A percentile compares a stretch with the other conserved stretches of the same genome.
Conservation (phyloP, 2,329 filamentous ascomycete genomes). For the Fusarium humuli region DNA sequence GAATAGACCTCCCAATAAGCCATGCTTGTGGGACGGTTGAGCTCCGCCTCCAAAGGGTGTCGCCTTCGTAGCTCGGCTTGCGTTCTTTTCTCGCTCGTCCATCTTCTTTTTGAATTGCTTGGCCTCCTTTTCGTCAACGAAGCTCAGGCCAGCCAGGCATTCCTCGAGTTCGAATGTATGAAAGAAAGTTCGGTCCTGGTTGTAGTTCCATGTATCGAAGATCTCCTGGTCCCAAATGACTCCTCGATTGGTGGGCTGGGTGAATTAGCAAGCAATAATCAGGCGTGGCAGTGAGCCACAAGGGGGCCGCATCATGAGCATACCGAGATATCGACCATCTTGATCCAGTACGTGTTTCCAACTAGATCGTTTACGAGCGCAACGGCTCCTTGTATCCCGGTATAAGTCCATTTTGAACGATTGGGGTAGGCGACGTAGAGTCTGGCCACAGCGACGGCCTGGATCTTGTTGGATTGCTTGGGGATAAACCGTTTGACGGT, state of each 20-base stretch:
- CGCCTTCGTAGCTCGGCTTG: conserved; percentile 84
- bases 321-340: conserved; percentile 96
- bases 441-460: conserved; percentile 90
- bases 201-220: conserved; percentile 94
- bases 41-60: conserved; percentile 76
- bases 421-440: conserved; percentile 94
- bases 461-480: conserved; percentile 96
- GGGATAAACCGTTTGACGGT: conserved; percentile 95
- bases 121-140: conserved; percentile 97
- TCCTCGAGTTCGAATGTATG: conserved; percentile 97
- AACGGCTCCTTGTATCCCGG: conserved; percentile 89
- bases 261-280: conserved; percentile 31
- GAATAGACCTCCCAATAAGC: conserved; percentile 71
- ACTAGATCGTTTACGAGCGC: conserved; percentile 95
- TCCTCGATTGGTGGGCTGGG: conserved; percentile 78
- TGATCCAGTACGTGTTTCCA: conserved; percentile 96
- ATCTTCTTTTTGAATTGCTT: conserved; percentile 98
- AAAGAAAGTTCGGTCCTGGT: conserved; percentile 97
- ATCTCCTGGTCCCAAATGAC: conserved; percentile 99
- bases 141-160: conserved; percentile 89
- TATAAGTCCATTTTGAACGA: conserved; percentile 89
- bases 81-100: conserved; percentile 94
- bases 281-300: conserved; percentile 1
- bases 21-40: conserved; percentile 55
- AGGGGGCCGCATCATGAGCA: conserved; percentile 27